Evolutionary conservation across 1,284 basidiomycete species (phyloP), one percentile per base, ranked within the genome.

Genomic region (Moniliophthora roreri): DNA sequence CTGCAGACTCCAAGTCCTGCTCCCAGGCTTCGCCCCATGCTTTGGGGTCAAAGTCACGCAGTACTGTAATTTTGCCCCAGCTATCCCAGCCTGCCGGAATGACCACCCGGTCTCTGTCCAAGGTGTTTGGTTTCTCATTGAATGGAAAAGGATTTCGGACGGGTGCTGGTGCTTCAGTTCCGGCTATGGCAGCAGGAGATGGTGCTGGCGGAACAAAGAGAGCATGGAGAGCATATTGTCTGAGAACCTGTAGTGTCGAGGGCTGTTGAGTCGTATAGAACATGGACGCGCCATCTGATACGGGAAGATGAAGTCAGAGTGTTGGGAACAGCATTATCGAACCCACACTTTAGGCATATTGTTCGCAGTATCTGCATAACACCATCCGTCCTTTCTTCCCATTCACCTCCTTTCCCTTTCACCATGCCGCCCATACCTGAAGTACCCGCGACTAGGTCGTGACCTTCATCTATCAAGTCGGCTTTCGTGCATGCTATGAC

Each of bases 51-150:
- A 98, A 99, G 0, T 98, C 96, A 46, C 94, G 77, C 51, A 98
- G 72, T 2, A 98, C 90, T 2, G 81, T 80, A 58, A 98, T 98
- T 77, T 98, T 98, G 2, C 94, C 95, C 91, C 93, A 98, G 58
- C 89, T 92, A 68, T 99, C 96, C 97, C 96, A 99, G 2, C 96
- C 97, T 1, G 91, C 81, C 1, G 96, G 97, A 0, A 99, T 87
- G 45, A 97, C 81, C 46, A 99, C 89, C 7, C 85, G 87, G 63
- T 98, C 95, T 28, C 95, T 82, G 66, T 99, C 96, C 23, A 98
- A 78, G 0, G 93, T 90, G 65, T 97, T 98, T 0, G 96, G 89
- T 57, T 89, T 88, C 55, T 93, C 83, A 2, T 79, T 72, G 71
- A 98, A 98, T 0, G 91, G 87, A 70, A 97, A 97, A 0, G 87